Conservation (phyloP, 2,329 filamentous ascomycete genomes). For the Cercospora sesami region DNA sequence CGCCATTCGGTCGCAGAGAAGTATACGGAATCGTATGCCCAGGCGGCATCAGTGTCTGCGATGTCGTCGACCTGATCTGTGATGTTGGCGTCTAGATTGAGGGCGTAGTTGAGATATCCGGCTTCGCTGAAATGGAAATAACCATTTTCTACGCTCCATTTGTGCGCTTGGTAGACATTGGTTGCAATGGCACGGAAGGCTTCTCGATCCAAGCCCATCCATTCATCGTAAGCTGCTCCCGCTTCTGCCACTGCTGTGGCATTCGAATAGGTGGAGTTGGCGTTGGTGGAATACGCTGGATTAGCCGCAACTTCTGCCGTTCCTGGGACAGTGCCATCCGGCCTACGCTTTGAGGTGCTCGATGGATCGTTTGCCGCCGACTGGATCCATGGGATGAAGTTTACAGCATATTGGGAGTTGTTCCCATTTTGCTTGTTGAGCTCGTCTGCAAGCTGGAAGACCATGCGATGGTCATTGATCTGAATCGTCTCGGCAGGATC, state of each 20-base stretch:
- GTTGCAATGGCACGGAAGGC: conserved; percentile 40
- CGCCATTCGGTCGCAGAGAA: conserved; percentile 60
- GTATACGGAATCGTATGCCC: conserved; percentile 59
- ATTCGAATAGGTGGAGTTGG: conserved; percentile 33
- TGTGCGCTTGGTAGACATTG: conserved; percentile 56
- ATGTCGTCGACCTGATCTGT: conserved; percentile 55
- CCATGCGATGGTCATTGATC: conserved; percentile 63
- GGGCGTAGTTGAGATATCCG: conserved; percentile 60
- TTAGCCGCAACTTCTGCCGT: conserved; percentile 51
- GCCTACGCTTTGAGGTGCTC: conserved; percentile 51
- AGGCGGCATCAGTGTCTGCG: conserved; percentile 51
- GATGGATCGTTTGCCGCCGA: conserved; percentile 55
- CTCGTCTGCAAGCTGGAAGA: conserved; percentile 62
- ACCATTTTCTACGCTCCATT: conserved; percentile 54
- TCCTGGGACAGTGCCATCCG: conserved; percentile 57
- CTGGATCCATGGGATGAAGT: conserved; percentile 66
- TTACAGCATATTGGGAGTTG: conserved; percentile 50
- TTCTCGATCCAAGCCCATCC: conserved; percentile 38
- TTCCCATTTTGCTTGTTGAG: conserved; percentile 62
- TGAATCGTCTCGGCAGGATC: conserved; percentile 58
- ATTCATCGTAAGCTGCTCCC: conserved; percentile 42
- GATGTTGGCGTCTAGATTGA: conserved; percentile 56
- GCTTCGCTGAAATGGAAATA: conserved; percentile 67
- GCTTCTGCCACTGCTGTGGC: conserved; percentile 45
- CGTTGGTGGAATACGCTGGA: conserved; percentile 31